phyloP scores from a whole-genome alignment of 2,329 filamentous ascomycete genomes.

The Pyrenophora tritici-repentis region DNA sequence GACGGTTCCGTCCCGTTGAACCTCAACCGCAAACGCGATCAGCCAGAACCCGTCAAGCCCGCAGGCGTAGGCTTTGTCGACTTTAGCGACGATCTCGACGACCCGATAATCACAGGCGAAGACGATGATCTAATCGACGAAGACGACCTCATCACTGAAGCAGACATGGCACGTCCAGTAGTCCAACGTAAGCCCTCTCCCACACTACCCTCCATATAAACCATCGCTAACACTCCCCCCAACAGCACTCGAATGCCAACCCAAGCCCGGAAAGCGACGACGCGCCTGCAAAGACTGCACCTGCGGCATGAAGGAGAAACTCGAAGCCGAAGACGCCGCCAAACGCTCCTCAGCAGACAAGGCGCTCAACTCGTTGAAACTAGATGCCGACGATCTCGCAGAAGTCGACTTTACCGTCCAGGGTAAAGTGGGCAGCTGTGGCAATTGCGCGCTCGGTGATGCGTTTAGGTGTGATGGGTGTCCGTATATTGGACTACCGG shows the following conservation, averaged over 20 bases:
- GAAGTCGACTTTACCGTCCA: conserved; percentile 98
- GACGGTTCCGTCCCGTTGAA: conserved; percentile 48
- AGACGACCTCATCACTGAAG: conserved; percentile 81
- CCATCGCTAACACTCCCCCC: not conserved
- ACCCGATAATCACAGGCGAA: conserved; percentile 58
- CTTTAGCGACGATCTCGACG: conserved; percentile 66
- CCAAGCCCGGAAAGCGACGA: conserved; percentile 84
- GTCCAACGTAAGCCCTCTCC: conserved; percentile 71
- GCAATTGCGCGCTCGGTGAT: conserved; percentile 91
- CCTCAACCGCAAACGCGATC: conserved; percentile 52
- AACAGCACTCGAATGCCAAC: conserved; percentile 80
- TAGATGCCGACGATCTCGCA: conserved; percentile 76
- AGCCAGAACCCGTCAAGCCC: conserved; percentile 44
- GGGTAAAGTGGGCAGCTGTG: conserved; percentile 93
- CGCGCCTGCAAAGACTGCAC: conserved; percentile 98
- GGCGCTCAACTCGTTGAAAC: conserved; percentile 68
- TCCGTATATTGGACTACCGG: conserved; percentile 88
- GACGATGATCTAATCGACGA: conserved; percentile 93
- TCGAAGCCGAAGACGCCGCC: conserved; percentile 81
- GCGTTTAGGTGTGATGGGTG: conserved; percentile 70
- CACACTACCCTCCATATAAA: conserved; percentile 10
- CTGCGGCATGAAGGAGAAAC: conserved; percentile 83
- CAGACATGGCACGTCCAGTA: conserved; percentile 77
- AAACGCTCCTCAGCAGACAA: conserved; percentile 69
- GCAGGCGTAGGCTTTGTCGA: conserved; percentile 58